phyloP scores from a whole-genome alignment of 169 alveolate species.

The Babesia caballi region DNA sequence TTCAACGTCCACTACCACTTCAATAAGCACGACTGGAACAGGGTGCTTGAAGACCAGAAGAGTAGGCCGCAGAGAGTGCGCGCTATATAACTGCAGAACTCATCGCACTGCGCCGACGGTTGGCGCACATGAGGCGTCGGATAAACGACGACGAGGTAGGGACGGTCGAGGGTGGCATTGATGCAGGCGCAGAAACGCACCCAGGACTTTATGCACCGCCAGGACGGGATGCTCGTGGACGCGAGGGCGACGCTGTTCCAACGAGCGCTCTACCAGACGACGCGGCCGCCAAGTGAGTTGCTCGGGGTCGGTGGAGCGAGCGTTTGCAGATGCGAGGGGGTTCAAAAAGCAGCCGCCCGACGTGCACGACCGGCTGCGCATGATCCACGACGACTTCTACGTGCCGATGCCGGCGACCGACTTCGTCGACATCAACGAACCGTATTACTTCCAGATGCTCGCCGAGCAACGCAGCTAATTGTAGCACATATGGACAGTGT shows the following conservation, averaged over 20 bases:
- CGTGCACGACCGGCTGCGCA: constrained; percentile 18
- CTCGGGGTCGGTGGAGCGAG: too few relatives aligned
- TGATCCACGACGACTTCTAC: constrained; percentile 17
- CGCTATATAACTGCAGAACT: constrained; percentile 7
- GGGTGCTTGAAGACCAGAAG: constrained; percentile 33
- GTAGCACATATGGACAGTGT: background rate
- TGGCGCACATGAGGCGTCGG: constrained; percentile 13
- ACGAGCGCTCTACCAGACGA: constrained; percentile 44
- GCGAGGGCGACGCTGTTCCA: constrained; percentile 59
- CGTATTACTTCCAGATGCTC: constrained; percentile 18
- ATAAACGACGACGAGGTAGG: constrained; percentile 26
- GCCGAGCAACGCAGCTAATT: constrained; percentile 2
- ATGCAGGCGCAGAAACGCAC: constrained; percentile 44
- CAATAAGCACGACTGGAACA: constrained; percentile 58
- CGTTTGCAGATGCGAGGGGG: background rate
- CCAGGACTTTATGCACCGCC: constrained; percentile 23
- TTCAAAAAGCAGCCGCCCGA: constrained; percentile 24
- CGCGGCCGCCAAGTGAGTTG: constrained; percentile 2
- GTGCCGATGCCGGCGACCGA: constrained; percentile 21
- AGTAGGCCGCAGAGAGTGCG: background rate
- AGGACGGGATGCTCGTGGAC: constrained; percentile 44
- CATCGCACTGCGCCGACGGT: constrained; percentile 33
- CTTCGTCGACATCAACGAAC: constrained; percentile 19
- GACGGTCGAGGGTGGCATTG: background rate
- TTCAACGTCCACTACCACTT: constrained; percentile 63